phyloP scores from a whole-genome alignment of 2,329 filamentous ascomycete species.

The Fusarium nurragi region DNA sequence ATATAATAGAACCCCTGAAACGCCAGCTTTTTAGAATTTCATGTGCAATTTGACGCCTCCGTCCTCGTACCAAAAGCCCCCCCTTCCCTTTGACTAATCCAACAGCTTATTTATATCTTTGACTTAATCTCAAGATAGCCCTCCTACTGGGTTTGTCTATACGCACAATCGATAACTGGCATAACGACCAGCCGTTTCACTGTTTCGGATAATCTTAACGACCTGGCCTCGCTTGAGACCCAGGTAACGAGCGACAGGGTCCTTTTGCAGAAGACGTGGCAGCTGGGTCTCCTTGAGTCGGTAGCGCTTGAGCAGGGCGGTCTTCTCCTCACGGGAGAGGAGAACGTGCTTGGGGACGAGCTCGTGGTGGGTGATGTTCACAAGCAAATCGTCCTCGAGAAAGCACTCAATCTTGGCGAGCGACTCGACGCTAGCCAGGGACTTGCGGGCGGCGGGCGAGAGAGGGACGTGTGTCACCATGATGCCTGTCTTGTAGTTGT shows the following conservation, averaged over 20 bases:
- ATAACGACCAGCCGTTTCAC: slow-evolving; percentile 94
- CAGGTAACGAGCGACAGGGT: slow-evolving; percentile 92
- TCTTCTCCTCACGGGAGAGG: slow-evolving; percentile 90
- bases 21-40: slow-evolving; percentile 46
- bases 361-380: slow-evolving; percentile 98
- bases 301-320: slow-evolving; percentile 85
- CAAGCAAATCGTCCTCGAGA: slow-evolving; percentile 91
- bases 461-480: slow-evolving; percentile 86
- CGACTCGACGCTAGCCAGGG: slow-evolving; percentile 79
- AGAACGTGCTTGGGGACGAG: slow-evolving; percentile 93
- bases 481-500: slow-evolving; percentile 89
- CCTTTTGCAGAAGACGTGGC: slow-evolving; percentile 88
- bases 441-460: slow-evolving; percentile 86
- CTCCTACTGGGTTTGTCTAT: slow-evolving; percentile 45
- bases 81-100: slow-evolving; percentile 23
- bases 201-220: slow-evolving; percentile 97
- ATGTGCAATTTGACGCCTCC: slow-evolving; percentile 46
- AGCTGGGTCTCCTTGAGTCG: slow-evolving; percentile 97
- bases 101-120: slow-evolving; percentile 11
- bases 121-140: background rate
- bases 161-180: slow-evolving; percentile 87
- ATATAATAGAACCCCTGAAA: slow-evolving; percentile 46
- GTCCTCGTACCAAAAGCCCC: slow-evolving; percentile 38
- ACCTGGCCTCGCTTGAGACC: slow-evolving; percentile 92
- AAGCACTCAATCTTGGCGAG: slow-evolving; percentile 91